Evolutionary conservation across 192 early-diverging fungal genomes (phyloP).

Genomic region (Coemansia aciculifera): DNA sequence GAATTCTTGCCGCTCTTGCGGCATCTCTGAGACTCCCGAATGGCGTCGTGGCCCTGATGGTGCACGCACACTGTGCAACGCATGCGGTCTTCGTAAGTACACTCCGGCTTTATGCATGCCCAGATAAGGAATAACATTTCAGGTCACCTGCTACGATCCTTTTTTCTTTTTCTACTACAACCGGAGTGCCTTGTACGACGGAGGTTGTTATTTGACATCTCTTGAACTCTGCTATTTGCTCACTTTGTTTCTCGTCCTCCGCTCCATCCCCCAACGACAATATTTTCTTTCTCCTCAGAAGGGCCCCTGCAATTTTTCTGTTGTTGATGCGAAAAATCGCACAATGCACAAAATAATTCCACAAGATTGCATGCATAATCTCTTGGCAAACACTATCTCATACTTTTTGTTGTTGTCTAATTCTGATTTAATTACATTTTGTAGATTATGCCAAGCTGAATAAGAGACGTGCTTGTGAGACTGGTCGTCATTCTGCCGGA

Average conservation of each 20-base stretch:
- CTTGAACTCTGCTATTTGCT: not conserved
- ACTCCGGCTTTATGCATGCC: not conserved
- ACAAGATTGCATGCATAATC: slow-evolving; percentile 15
- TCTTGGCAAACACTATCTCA: not conserved
- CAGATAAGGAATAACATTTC: not conserved
- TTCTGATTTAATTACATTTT: not conserved
- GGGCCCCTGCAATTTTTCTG: not conserved
- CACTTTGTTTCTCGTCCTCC: not conserved
- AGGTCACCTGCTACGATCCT: not conserved
- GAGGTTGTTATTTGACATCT: not conserved
- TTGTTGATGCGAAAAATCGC: slow-evolving; percentile 8
- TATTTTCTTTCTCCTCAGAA: not conserved
- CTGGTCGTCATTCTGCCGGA: slow-evolving; percentile 13
- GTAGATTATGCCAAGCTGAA: slow-evolving; percentile 59
- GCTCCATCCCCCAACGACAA: not conserved
- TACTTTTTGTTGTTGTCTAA: not conserved
- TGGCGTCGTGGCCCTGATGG: slow-evolving; percentile 94
- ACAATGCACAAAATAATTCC: not conserved
- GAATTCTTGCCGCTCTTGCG: slow-evolving; percentile 74
- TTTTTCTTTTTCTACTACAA: not conserved
- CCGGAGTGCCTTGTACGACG: not conserved
- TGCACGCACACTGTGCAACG: slow-evolving; percentile 91
- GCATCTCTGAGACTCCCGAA: slow-evolving; percentile 86
- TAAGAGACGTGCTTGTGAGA: slow-evolving; percentile 53
- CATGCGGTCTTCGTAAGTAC: slow-evolving; percentile 84